These are phyloP conservation scores for Debaryomyces singareniensis DNA, from an alignment of 1,139 yeast genomes.

Conservation along the genomic window DNA sequence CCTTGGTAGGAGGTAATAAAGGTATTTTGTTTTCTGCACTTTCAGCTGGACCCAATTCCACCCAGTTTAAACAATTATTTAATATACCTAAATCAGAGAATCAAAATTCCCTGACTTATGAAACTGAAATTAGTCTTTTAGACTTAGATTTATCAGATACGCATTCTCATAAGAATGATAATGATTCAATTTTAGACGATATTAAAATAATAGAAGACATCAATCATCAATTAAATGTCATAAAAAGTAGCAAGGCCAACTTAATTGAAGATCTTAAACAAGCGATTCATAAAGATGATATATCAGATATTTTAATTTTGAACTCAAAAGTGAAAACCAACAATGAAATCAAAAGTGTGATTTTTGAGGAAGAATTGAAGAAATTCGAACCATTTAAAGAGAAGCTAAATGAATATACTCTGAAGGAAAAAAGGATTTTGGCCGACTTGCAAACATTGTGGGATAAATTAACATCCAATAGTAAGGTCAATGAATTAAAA, in stretches of 20 bases:
- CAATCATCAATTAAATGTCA: constrained; percentile 34
- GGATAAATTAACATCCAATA: constrained; percentile 46
- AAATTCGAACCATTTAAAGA: constrained; percentile 69
- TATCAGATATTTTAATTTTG: constrained; percentile 67
- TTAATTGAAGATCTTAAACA: constrained; percentile 62
- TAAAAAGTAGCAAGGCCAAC: constrained; percentile 55
- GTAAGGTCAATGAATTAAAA: constrained; percentile 32
- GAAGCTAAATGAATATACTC: constrained; percentile 62
- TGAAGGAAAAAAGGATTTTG: constrained; percentile 55
- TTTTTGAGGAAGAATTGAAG: constrained; percentile 68
- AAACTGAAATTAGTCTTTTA: constrained; percentile 43
- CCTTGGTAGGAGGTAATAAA: constrained; percentile 22
- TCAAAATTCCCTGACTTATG: constrained; percentile 10
- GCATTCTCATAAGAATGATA: constrained; percentile 14
- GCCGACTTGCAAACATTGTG: constrained; percentile 53
- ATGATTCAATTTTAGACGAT: constrained; percentile 19
- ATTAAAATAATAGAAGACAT: constrained; percentile 42
- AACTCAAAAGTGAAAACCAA: constrained; percentile 55
- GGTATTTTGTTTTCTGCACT: constrained; percentile 20
- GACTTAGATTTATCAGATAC: constrained; percentile 50
- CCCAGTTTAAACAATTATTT: constrained; percentile 27
- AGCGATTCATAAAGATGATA: constrained; percentile 77
- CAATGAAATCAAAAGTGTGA: constrained; percentile 48
- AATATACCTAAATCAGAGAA: constrained; percentile 4
- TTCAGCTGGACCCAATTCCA: constrained; percentile 28